A percentile compares a stretch with the other conserved stretches of the same genome.
Conservation (phyloP, 176 grass and related monocot genomes). For the Carex scoparia region DNA sequence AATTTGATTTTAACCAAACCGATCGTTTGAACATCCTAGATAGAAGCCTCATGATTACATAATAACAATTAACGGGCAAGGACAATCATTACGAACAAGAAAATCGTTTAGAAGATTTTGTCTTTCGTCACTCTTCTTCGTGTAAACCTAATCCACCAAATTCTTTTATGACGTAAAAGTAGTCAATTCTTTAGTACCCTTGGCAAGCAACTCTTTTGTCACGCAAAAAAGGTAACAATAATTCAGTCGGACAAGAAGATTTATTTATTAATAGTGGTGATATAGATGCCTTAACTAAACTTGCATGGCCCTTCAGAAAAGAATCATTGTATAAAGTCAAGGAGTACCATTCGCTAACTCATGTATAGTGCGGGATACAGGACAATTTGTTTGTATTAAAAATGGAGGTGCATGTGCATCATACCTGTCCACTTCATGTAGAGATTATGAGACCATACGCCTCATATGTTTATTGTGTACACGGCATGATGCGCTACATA, state of each 20-base stretch:
- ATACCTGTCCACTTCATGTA: not conserved
- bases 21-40: too few species aligned
- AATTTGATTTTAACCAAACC: too few species aligned
- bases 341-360: not conserved
- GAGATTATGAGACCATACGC: not conserved
- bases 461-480: not conserved
- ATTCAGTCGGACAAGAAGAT: not conserved
- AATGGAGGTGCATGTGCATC: not conserved
- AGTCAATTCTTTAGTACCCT: constrained; percentile 1
- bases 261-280: not conserved
- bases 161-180: not conserved
- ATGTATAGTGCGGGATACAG: not conserved
- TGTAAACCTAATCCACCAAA: constrained; percentile 10
- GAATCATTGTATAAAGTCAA: too few species aligned
- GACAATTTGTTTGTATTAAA: not conserved
- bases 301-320: not conserved
- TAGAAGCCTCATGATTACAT: not conserved
- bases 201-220: not conserved
- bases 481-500: not conserved
- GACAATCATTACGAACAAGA: not conserved
- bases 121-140: not conserved
- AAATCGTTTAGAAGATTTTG: not conserved
- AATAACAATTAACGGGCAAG: not conserved
- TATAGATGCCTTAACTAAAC: not conserved
- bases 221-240: not conserved